Percentiles rank a stretch among this genome's conserved stretches.
phyloP scores from a whole-genome alignment of 2,329 filamentous ascomycete species.

The Shiraia sp. region DNA sequence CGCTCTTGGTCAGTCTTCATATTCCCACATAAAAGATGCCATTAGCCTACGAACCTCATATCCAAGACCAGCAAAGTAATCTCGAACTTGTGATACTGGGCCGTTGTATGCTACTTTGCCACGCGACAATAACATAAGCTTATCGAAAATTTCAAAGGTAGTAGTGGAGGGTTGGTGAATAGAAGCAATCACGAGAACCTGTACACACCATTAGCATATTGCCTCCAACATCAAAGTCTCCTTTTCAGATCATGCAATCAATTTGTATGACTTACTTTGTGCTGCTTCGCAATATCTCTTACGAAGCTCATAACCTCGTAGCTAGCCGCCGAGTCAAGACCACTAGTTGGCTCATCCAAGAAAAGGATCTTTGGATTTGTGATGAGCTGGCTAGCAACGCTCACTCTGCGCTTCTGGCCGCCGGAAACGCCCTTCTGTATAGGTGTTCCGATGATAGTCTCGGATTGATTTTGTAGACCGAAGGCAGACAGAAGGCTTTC shows the following conservation, averaged over 20 bases:
- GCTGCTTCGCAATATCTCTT: constrained; percentile 64
- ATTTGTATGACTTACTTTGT: constrained; percentile 58
- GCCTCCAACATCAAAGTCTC: background rate
- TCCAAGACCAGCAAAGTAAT: constrained; percentile 67
- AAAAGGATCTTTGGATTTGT: constrained; percentile 81
- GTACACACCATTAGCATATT: constrained; percentile 7
- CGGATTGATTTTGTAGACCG: constrained; percentile 69
- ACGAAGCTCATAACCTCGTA: constrained; percentile 78
- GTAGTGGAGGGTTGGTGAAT: constrained; percentile 85
- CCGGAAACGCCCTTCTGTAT: constrained; percentile 83
- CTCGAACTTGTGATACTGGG: constrained; percentile 58
- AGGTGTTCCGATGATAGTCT: constrained; percentile 78
- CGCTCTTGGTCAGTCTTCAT: background rate
- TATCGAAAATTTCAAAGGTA: constrained; percentile 81
- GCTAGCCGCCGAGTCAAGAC: constrained; percentile 76
- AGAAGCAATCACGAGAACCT: constrained; percentile 77
- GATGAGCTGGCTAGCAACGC: constrained; percentile 79
- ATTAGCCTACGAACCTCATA: constrained; percentile 31
- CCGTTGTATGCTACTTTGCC: constrained; percentile 77
- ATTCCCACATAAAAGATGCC: background rate
- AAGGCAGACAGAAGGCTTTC: constrained; percentile 71
- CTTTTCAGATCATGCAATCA: no score
- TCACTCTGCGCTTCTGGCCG: constrained; percentile 80
- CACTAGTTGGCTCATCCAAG: constrained; percentile 82
- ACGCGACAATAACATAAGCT: constrained; percentile 71